These are phyloP conservation scores for Plasmodium fragile DNA, from an alignment of 169 alveolate species.

Conservation along the genomic window DNA sequence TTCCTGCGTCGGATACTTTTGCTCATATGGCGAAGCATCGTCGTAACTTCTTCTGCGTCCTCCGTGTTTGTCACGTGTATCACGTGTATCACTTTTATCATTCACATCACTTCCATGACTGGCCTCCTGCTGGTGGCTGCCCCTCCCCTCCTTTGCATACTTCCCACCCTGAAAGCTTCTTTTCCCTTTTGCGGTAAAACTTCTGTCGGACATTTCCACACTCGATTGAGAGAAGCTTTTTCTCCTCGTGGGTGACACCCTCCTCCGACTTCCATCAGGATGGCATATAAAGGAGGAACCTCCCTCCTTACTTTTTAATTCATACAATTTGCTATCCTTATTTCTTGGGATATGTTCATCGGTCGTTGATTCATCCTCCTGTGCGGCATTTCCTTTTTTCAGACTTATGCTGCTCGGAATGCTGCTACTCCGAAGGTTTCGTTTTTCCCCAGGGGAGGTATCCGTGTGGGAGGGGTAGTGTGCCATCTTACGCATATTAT, in stretches of 20 bases:
- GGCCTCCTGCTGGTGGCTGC: background rate
- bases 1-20: background rate
- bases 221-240: background rate
- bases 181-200: background rate
- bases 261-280: background rate
- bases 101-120: background rate
- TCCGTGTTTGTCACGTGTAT: background rate
- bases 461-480: background rate
- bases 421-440: background rate
- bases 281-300: background rate
- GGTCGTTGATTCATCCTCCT: background rate
- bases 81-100: background rate
- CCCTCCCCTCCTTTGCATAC: background rate
- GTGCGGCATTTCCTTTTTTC: background rate
- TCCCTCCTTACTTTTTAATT: conserved; percentile 6
- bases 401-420: background rate
- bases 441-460: background rate
- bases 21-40: background rate
- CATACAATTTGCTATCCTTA: background rate
- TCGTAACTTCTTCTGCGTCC: background rate
- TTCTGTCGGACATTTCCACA: background rate
- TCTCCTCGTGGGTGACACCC: background rate
- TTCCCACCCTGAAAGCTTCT: background rate
- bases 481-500: background rate
- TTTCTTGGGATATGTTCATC: background rate